These are phyloP conservation scores for Dactylellina haptotyla DNA, from an alignment of 2,329 filamentous ascomycete species.

Conservation along the genomic window DNA sequence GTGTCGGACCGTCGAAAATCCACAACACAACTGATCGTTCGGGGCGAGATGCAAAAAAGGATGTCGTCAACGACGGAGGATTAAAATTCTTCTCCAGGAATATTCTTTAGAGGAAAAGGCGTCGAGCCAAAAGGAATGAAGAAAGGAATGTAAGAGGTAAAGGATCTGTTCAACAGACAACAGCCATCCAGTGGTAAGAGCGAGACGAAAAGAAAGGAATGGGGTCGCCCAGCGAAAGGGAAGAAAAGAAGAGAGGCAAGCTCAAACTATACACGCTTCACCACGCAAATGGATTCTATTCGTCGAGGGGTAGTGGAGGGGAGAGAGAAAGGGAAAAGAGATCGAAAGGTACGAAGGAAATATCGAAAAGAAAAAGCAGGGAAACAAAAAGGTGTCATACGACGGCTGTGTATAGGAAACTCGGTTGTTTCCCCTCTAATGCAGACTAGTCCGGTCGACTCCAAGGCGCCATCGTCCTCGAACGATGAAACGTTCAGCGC, in stretches of 20 bases:
- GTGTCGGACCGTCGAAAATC: conserved; percentile 33
- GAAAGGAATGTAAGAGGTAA: conserved; percentile 10
- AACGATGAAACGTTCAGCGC: conserved; percentile 52
- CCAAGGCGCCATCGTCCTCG: conserved; percentile 32
- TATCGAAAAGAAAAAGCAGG: conserved; percentile 2
- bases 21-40: conserved; percentile 40
- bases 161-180: conserved; percentile 52
- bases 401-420: neutral
- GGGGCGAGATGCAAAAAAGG: neutral
- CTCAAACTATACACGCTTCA: conserved; percentile 43
- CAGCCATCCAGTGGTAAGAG: conserved; percentile 28
- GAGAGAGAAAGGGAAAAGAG: conserved; percentile 2
- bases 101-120: neutral
- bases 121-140: conserved; percentile 16
- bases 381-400: conserved; percentile 15
- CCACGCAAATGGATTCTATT: conserved; percentile 24
- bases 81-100: neutral
- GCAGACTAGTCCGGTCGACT: neutral
- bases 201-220: conserved; percentile 11
- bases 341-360: neutral
- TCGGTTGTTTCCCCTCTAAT: neutral
- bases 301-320: conserved; percentile 13
- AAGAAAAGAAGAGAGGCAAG: conserved; percentile 9
- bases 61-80: conserved; percentile 6
- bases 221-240: conserved; percentile 33